Evolutionary conservation across 2,329 filamentous ascomycete species (phyloP).

Genomic region (Metarhizium humberi): DNA sequence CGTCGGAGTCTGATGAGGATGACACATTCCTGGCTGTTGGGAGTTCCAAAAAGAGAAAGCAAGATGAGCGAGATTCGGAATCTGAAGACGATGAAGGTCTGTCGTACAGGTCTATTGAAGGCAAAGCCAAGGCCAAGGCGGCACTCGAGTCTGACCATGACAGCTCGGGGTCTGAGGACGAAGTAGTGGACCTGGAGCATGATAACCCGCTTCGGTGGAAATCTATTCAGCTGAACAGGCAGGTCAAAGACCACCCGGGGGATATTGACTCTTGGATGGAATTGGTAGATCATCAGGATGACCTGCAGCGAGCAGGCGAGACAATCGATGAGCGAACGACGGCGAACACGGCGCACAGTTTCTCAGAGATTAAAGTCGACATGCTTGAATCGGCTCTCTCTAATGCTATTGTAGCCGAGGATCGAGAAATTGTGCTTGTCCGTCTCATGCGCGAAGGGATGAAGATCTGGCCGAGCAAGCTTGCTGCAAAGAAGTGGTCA

Average conservation of each 20-base stretch:
- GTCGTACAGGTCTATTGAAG: conserved; percentile 58
- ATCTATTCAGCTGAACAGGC: conserved; percentile 52
- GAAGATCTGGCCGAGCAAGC: conserved; percentile 62
- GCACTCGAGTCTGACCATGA: conserved; percentile 41
- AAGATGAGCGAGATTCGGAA: conserved; percentile 18
- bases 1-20: conserved; percentile 9
- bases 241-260: conserved; percentile 54
- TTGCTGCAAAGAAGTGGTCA: conserved; percentile 56
- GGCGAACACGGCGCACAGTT: conserved; percentile 53
- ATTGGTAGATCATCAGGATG: conserved; percentile 70
- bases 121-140: conserved; percentile 44
- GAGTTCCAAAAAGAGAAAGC: conserved; percentile 33
- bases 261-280: conserved; percentile 67
- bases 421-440: conserved; percentile 52
- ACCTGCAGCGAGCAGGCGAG: conserved; percentile 45
- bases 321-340: conserved; percentile 35
- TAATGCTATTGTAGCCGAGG: conserved; percentile 35
- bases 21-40: conserved; percentile 41
- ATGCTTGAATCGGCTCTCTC: conserved; percentile 70
- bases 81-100: conserved; percentile 39
- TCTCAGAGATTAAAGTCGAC: conserved; percentile 70
- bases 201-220: conserved; percentile 41
- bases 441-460: conserved; percentile 65
- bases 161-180: conserved; percentile 33
- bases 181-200: conserved; percentile 19